Percentiles rank a stretch among this genome's conserved stretches.
Conservation (phyloP, 108 stramenopile genomes). For the Epithemia pelagica region DNA sequence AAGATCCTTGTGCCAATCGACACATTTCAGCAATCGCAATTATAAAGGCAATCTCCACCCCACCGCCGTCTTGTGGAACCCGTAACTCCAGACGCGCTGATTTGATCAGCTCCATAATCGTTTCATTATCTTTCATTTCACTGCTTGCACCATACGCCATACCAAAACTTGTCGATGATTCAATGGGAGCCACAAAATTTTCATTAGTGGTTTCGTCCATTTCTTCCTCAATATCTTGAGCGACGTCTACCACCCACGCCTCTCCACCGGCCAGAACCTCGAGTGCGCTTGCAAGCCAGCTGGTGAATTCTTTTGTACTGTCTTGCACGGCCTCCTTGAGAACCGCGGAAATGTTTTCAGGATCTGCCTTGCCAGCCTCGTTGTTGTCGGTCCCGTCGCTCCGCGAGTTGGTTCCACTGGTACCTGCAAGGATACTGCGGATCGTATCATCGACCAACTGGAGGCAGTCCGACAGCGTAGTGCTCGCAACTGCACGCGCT, state of each 20-base stretch:
- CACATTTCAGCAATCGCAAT: slow-evolving; percentile 78
- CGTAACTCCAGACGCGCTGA: background rate
- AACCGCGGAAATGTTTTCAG: slow-evolving; percentile 22
- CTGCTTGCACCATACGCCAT: background rate
- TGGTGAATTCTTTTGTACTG: slow-evolving; percentile 52
- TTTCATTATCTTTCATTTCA: background rate
- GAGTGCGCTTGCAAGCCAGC: slow-evolving; percentile 65
- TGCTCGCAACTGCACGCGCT: slow-evolving; percentile 34
- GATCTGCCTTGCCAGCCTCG: background rate
- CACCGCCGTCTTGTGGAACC: background rate
- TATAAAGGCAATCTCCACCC: slow-evolving; percentile 22
- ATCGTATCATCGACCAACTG: slow-evolving; percentile 81
- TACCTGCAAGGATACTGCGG: slow-evolving; percentile 36
- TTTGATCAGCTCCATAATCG: background rate
- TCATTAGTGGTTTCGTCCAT: background rate
- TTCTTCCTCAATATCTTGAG: background rate
- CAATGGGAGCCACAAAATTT: background rate
- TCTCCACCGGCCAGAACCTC: slow-evolving; percentile 74
- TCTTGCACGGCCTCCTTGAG: slow-evolving; percentile 61
- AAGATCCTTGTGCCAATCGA: slow-evolving; percentile 56
- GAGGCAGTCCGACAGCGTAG: slow-evolving; percentile 67
- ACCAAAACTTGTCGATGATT: background rate
- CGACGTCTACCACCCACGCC: slow-evolving; percentile 21
- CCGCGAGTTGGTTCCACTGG: background rate
- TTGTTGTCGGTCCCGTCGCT: slow-evolving; percentile 20